phyloP scores from a whole-genome alignment of 805 yeast species.

The Saturnispora sekii region DNA sequence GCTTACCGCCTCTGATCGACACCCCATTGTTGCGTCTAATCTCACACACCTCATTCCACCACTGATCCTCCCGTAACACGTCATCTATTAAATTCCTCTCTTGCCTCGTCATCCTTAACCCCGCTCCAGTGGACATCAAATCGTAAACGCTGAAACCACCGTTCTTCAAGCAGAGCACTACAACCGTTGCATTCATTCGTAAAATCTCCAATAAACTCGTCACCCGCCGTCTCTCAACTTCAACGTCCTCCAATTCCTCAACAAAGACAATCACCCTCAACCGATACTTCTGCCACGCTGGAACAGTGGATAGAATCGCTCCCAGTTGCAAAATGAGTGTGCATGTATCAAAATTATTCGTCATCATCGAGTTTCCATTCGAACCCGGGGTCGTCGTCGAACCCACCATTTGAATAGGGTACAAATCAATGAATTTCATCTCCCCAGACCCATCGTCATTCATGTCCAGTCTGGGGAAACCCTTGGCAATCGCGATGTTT shows the following conservation, averaged over 20 bases:
- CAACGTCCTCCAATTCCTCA: slow-evolving; percentile 60
- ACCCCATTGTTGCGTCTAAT: slow-evolving; percentile 1
- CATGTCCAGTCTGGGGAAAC: slow-evolving; percentile 58
- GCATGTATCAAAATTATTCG: slow-evolving; percentile 93
- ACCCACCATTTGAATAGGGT: slow-evolving; percentile 96
- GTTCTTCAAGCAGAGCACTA: slow-evolving; percentile 58
- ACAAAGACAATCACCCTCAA: slow-evolving; percentile 86
- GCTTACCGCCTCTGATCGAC: not conserved
- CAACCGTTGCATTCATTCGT: slow-evolving; percentile 74
- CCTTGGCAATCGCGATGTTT: slow-evolving; percentile 89
- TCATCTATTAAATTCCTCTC: slow-evolving; percentile 38
- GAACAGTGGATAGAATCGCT: slow-evolving; percentile 85
- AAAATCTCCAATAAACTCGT: slow-evolving; percentile 56
- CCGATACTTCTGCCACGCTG: slow-evolving; percentile 75
- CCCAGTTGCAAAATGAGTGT: slow-evolving; percentile 90
- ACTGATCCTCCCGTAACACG: slow-evolving; percentile 51
- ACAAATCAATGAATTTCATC: slow-evolving; percentile 67
- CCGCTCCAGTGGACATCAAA: slow-evolving; percentile 63
- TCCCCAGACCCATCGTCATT: slow-evolving; percentile 14
- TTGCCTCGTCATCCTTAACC: slow-evolving; percentile 24
- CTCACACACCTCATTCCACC: slow-evolving; percentile 52
- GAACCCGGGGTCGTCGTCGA: slow-evolving; percentile 44
- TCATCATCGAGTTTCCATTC: slow-evolving; percentile 49
- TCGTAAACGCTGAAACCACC: slow-evolving; percentile 55
- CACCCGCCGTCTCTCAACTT: slow-evolving; percentile 59